Base-by-base conservation (phyloP, 345 rosid species). In the Euphorbia lathyris region DNA sequence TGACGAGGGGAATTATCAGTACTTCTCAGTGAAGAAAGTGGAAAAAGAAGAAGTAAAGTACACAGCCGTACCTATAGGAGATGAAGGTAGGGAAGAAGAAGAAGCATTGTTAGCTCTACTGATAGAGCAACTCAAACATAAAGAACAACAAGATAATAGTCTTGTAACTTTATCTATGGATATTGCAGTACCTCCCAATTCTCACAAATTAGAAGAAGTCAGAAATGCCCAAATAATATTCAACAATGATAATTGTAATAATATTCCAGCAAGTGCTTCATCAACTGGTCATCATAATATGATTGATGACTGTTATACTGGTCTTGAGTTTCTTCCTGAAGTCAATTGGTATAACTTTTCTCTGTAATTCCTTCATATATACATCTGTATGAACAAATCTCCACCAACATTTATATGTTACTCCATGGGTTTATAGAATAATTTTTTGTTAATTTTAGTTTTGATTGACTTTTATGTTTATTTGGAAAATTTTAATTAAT, bases 41-140 rank as follows among this genome's bases (percentile, higher is more conserved):
- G 53, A 58, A 40, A 68, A 30, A 52, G 10, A 68, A 43, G 72
- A 16, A 43, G 47, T 16, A 51, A 9, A 19, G 9, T 23, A 55
- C 10, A 13, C 67, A 2, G 43, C 55, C 64, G 25, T 32, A 60
- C 22, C 70, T 55, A 20, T 43, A 68, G 38, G 38, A 34, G 38
- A 34, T 68, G 42, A 63, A 29, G 78, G 80, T 59, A 76, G 71
- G 27, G 86, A 86, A 11, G 96, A 86, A 57, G 97, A 84, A 50
- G 88, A 84, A 22, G 81, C 75, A 63, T 77, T 88, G 19, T 61
- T 83, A 20, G 88, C 79, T 19, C 63, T 81, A 51, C 86, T 86
- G 2, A 77, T 81, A 1, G 86, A 84, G 70, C 83, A 92, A 52
- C 87, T 86, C 53, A 75, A 74, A 22, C 78, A 69, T 36, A 57